Evolutionary conservation across 2,329 filamentous ascomycete species (phyloP).

Genomic region (Zasmidium cellare): DNA sequence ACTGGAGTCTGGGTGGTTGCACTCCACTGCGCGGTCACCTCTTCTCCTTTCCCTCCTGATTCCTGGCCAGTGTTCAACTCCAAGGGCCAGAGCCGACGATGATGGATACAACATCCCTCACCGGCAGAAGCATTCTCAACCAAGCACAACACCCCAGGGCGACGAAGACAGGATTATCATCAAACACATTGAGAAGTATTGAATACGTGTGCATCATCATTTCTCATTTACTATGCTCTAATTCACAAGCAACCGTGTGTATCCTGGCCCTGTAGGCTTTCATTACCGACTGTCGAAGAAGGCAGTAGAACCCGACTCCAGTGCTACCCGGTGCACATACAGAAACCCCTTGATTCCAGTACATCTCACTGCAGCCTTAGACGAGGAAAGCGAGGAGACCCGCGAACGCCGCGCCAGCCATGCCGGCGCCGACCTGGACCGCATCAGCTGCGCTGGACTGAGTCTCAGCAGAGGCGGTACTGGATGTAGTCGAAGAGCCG

Average conservation of each 20-base stretch:
- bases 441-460: slow-evolving; percentile 10
- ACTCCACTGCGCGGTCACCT: no score
- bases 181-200: no score
- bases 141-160: no score
- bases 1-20: no score
- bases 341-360: not conserved
- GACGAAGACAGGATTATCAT: no score
- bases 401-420: slow-evolving; percentile 15
- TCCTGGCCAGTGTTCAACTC: no score
- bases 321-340: not conserved
- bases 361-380: slow-evolving; percentile 3
- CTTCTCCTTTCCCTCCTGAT: no score
- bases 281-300: not conserved
- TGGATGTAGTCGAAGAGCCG: slow-evolving; percentile 10
- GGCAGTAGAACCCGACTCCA: not conserved
- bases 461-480: not conserved
- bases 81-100: no score
- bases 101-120: no score
- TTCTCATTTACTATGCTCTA: not conserved
- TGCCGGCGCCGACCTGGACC: slow-evolving; percentile 13
- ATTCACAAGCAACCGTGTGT: not conserved
- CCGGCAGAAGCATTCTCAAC: no score
- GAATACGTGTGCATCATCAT: not conserved
- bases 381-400: slow-evolving; percentile 20
- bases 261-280: not conserved